phyloP scores from a whole-genome alignment of 148 eudicot genomes.

The Salicornia ramosissima region DNA sequence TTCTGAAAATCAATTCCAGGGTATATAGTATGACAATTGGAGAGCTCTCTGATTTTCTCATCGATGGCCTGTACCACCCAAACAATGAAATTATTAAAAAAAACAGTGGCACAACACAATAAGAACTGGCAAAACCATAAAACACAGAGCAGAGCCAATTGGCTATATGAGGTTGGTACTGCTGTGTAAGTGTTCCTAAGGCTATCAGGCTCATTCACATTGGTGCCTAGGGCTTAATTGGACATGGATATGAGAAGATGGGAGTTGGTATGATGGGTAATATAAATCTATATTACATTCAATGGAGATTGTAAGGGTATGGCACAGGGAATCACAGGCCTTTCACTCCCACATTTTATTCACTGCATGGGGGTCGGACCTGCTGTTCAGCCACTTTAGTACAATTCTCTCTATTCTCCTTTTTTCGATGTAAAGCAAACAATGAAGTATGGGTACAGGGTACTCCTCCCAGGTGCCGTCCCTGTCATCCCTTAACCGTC shows the following conservation, averaged over 20 bases:
- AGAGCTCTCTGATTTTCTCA: slow-evolving; percentile 89
- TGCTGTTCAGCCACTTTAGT: too few relatives aligned
- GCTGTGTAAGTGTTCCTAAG: neutral
- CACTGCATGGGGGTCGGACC: too few relatives aligned
- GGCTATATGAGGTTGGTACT: neutral
- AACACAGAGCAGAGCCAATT: neutral
- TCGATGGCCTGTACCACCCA: slow-evolving; percentile 71
- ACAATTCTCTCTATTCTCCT: too few relatives aligned
- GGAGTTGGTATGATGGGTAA: neutral
- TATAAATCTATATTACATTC: too few relatives aligned
- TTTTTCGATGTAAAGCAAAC: too few relatives aligned
- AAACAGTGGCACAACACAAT: neutral
- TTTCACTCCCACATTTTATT: neutral
- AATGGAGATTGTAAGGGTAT: neutral
- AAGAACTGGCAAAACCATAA: neutral
- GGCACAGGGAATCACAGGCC: neutral
- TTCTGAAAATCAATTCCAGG: slow-evolving; percentile 77
- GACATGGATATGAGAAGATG: neutral
- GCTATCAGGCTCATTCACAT: neutral
- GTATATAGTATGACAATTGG: slow-evolving; percentile 84
- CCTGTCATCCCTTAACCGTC: too few relatives aligned
- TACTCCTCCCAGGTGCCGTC: too few relatives aligned
- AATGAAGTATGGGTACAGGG: too few relatives aligned
- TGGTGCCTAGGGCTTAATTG: neutral
- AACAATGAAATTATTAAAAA: slow-evolving; percentile 8